These are phyloP conservation scores for Trichoderma sp. DNA, from an alignment of 2,329 filamentous ascomycete genomes.

Conservation along the genomic window DNA sequence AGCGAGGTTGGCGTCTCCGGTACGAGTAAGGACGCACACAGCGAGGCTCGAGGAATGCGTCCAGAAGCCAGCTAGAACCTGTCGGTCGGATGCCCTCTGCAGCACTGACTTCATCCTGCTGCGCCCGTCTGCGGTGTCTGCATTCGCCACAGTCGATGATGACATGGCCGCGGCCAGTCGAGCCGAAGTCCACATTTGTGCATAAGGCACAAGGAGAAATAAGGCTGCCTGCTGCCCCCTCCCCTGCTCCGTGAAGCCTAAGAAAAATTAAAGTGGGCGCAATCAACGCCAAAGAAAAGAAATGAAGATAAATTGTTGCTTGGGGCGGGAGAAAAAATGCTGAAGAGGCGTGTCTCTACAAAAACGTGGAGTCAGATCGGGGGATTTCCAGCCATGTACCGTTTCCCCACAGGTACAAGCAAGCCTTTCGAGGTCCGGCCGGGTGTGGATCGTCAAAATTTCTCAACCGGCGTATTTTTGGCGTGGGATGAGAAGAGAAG, in stretches of 20 bases:
- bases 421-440: background rate
- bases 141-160: constrained; percentile 17
- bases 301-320: background rate
- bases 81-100: background rate
- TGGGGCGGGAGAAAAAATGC: background rate
- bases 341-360: constrained; percentile 25
- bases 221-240: constrained; percentile 16
- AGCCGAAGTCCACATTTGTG: constrained; percentile 23
- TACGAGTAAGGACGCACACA: background rate
- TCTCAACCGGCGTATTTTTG: constrained; percentile 19
- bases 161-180: background rate
- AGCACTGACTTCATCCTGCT: background rate
- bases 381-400: constrained; percentile 20
- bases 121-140: constrained; percentile 13
- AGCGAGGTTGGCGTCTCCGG: background rate
- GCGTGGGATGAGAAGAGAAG: constrained; percentile 4
- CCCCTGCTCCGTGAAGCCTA: background rate
- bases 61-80: background rate
- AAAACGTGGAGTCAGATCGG: constrained; percentile 29
- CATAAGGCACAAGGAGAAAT: constrained; percentile 21
- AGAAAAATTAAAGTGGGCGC: background rate
- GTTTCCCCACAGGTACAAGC: constrained; percentile 28
- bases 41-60: background rate
- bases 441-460: constrained; percentile 24
- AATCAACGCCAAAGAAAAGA: background rate